phyloP scores from a whole-genome alignment of 2,329 filamentous ascomycete genomes.

The Penicillium glabrum region DNA sequence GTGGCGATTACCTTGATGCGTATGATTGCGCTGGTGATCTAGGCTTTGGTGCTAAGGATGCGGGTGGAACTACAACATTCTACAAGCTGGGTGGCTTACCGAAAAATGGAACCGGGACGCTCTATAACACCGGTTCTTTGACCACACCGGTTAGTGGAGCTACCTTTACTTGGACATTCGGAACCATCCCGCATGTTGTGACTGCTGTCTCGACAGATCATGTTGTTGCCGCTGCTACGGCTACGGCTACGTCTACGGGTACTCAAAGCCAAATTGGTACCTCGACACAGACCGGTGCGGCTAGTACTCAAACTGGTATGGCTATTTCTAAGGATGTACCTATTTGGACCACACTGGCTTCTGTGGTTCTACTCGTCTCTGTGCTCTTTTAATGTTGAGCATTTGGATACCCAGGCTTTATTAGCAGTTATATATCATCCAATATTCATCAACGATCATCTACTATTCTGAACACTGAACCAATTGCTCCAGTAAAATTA shows the following conservation, averaged over 20 bases:
- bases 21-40: conserved; percentile 16
- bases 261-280: neutral
- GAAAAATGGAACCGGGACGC: conserved; percentile 14
- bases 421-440: too few species aligned
- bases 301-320: neutral
- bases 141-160: conserved; percentile 14
- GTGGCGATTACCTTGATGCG: conserved; percentile 8
- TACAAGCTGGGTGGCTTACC: conserved; percentile 9
- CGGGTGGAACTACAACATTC: conserved; percentile 10
- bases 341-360: neutral
- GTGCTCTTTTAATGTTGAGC: neutral
- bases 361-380: neutral
- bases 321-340: neutral
- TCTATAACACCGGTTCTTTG: conserved; percentile 11
- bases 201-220: conserved; percentile 7
- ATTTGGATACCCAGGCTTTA: too few species aligned
- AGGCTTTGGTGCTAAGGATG: conserved; percentile 8
- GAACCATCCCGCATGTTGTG: neutral
- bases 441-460: too few species aligned
- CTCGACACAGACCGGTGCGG: neutral
- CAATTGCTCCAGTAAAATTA: too few species aligned
- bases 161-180: conserved; percentile 16
- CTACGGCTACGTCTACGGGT: neutral
- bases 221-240: neutral
- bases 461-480: too few species aligned